Conservation (phyloP, 164 flowering plant species). For the Magnolia changhungtana region DNA sequence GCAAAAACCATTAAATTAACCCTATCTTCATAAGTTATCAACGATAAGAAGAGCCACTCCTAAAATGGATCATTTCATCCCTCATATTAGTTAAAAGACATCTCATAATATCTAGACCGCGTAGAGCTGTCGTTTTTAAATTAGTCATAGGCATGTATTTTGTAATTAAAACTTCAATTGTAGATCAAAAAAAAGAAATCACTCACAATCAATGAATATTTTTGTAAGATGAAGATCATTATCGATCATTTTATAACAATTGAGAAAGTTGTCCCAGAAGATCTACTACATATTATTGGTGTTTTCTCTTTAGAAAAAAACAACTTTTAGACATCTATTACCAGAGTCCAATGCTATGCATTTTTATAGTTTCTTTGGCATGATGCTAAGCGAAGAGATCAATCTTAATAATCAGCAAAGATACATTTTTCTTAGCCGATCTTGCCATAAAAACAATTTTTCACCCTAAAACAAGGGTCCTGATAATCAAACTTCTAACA, state of each 20-base stretch:
- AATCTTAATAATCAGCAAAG: background rate
- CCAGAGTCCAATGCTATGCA: background rate
- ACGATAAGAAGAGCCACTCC: background rate
- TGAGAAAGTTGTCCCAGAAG: background rate
- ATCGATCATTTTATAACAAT: background rate
- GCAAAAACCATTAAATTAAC: background rate
- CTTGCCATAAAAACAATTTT: background rate
- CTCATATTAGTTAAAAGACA: background rate
- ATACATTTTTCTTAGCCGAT: background rate
- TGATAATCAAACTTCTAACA: background rate
- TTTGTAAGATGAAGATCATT: background rate
- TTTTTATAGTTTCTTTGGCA: background rate
- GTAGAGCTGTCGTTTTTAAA: background rate
- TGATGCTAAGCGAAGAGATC: background rate
- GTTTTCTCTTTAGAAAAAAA: background rate
- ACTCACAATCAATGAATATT: background rate
- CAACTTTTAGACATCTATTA: background rate
- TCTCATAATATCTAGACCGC: background rate
- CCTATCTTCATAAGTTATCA: background rate
- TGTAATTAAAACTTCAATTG: background rate
- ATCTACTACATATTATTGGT: background rate
- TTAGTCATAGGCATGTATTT: too few species aligned
- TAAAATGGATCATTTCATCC: background rate
- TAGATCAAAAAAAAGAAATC: background rate
- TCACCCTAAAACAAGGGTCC: background rate